phyloP scores from a whole-genome alignment of 768 basidiomycete genomes.

The Tricholoma sp. region DNA sequence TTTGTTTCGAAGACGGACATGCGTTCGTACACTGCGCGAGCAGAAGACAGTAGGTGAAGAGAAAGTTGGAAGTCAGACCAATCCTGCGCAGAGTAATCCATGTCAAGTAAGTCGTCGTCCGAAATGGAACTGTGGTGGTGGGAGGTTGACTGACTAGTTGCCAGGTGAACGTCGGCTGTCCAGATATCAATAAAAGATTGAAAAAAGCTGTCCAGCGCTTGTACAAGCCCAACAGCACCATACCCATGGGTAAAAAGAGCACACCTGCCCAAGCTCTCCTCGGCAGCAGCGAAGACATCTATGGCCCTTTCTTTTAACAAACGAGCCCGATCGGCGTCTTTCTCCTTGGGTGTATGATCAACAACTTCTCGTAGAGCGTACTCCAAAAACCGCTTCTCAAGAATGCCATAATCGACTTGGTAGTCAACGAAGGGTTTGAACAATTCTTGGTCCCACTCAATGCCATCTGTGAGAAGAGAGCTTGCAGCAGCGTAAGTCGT shows the following conservation, averaged over 20 bases:
- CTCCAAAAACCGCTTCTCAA: constrained; percentile 72
- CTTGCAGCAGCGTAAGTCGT: constrained; percentile 13
- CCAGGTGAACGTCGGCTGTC: constrained; percentile 46
- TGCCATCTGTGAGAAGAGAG: constrained; percentile 25
- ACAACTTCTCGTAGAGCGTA: constrained; percentile 48
- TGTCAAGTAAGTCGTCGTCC: constrained; percentile 64
- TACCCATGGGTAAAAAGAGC: constrained; percentile 86
- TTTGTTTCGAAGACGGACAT: constrained; percentile 65
- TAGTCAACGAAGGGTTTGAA: constrained; percentile 94
- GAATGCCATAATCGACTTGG: constrained; percentile 74
- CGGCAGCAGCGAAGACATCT: constrained; percentile 71
- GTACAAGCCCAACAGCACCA: constrained; percentile 67
- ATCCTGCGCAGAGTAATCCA: constrained; percentile 86
- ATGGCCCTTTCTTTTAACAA: constrained; percentile 69
- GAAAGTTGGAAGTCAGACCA: constrained; percentile 84
- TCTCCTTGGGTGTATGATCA: constrained; percentile 37
- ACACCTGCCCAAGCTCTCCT: constrained; percentile 75
- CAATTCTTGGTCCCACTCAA: constrained; percentile 87
- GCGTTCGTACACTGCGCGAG: constrained; percentile 66
- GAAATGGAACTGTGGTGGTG: constrained; percentile 25
- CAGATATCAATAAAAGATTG: constrained; percentile 63
- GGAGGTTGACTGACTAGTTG: constrained; percentile 26
- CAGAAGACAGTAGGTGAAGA: constrained; percentile 79
- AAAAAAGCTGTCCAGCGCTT: constrained; percentile 69
- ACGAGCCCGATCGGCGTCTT: constrained; percentile 48